phyloP scores from a whole-genome alignment of 176 grass and related monocot species.

The Miscanthus lutarioriparius region DNA sequence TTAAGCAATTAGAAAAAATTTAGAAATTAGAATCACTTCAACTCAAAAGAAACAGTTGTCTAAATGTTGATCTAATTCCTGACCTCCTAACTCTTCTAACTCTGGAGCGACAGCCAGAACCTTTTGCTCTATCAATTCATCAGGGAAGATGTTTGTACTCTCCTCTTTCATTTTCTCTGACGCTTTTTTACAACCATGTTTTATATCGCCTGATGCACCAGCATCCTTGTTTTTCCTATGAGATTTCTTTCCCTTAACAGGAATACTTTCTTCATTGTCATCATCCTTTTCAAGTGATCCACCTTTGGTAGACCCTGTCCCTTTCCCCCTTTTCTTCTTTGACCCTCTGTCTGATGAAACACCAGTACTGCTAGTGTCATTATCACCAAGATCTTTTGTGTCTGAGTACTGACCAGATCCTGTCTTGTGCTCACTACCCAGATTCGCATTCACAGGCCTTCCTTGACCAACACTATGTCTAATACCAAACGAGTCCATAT shows the following conservation, averaged over 20 bases:
- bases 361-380: conserved; percentile 51
- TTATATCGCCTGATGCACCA: conserved; percentile 56
- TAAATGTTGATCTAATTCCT: conserved; percentile 46
- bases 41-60: background rate
- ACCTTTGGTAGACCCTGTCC: conserved; percentile 51
- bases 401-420: conserved; percentile 53
- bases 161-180: conserved; percentile 80
- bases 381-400: conserved; percentile 69
- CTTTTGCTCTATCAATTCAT: conserved; percentile 83
- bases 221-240: conserved; percentile 79
- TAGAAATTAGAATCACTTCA: conserved; percentile 1
- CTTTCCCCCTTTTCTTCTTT: conserved; percentile 94
- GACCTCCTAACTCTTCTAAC: conserved; percentile 83
- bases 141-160: conserved; percentile 58
- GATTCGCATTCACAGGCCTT: conserved; percentile 28
- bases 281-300: conserved; percentile 69
- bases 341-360: conserved; percentile 66
- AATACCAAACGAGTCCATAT: conserved; percentile 70
- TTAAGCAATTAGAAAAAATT: conserved; percentile 14
- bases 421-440: conserved; percentile 38
- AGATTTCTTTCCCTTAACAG: conserved; percentile 85
- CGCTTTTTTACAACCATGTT: conserved; percentile 60
- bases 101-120: conserved; percentile 73
- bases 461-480: conserved; percentile 50
- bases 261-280: conserved; percentile 71